Evolutionary conservation across 768 basidiomycete genomes (phyloP), one percentile per base, ranked within the genome.

Genomic region (Trametes villosa): DNA sequence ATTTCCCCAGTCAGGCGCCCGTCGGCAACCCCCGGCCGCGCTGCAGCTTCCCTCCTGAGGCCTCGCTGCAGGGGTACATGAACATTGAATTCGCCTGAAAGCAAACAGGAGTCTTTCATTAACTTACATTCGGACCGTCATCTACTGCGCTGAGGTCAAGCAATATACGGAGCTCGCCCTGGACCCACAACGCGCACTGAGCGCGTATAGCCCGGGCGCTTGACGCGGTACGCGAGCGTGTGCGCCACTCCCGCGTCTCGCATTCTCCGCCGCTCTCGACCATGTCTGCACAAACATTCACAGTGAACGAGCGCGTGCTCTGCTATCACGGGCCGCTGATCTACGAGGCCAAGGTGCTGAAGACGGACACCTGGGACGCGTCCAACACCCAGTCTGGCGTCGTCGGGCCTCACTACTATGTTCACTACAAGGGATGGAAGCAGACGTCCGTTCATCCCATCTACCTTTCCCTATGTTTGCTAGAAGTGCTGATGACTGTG

Each of bases 341-440:
- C 62, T 98, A 98, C 73, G 94, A 96, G 75, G 96, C 96, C 12
- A 96, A 98, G 75, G 80, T 98, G n/a, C 82, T 96, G 65, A 82
- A 86, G 66, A 38, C 65, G 12, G 86, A 88, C 60, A 81, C 77
- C 40, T 88, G 86, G 76, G 85, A 87, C 59, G 87, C 89, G 66
- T 74, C 79, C 18, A 86, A 79, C 55, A 83, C 87, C 0, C 79
- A 83, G 41, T 81, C 83, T 6, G 85, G 86, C 7, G 72, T 75
- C 11, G 73, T 83, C 2, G 96, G 96, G 7, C 84, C 86, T 4
- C 93, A 96, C 68, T 98, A 93, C 75, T 88, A 91, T 62, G 96
- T 99, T 38, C 97, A 99, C 74, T 99, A 99, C 81, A 97, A 98
- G 75, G 97, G 97, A 9, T 99, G 97, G 97, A 99, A 98, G 73